Evolutionary conservation across 257 asterid genomes (phyloP).

Genomic region (Solanum piurae): DNA sequence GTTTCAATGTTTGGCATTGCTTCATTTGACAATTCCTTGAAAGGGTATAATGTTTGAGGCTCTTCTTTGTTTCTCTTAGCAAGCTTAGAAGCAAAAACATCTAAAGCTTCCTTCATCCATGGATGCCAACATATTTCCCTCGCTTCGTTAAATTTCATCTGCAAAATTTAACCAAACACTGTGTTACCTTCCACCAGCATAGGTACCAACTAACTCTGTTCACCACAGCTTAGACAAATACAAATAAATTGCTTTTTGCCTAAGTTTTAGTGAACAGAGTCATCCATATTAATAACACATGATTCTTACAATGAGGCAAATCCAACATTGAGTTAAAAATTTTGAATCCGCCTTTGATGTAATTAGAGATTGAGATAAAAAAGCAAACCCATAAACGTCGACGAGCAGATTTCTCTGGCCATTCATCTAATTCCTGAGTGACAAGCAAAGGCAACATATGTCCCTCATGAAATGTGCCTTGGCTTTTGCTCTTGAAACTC

Average conservation of each 20-base stretch:
- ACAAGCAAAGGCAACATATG: constrained; percentile 72
- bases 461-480: constrained; percentile 71
- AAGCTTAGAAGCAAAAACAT: constrained; percentile 34
- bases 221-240: background rate
- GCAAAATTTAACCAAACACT: background rate
- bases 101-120: constrained; percentile 95
- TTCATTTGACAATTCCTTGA: background rate
- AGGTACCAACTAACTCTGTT: background rate
- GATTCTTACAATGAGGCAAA: background rate
- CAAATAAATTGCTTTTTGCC: background rate
- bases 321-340: background rate
- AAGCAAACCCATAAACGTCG: constrained; percentile 71
- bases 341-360: background rate
- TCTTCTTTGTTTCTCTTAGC: background rate
- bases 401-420: constrained; percentile 95
- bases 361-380: background rate
- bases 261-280: background rate
- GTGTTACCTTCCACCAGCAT: background rate
- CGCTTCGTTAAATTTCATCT: constrained; percentile 73
- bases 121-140: constrained; percentile 45
- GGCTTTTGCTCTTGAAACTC: constrained; percentile 50
- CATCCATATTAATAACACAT: background rate
- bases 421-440: constrained; percentile 63
- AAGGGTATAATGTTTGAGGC: background rate
- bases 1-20: background rate